phyloP scores from a whole-genome alignment of 1,284 basidiomycete species.

The Vanrija sp. region DNA sequence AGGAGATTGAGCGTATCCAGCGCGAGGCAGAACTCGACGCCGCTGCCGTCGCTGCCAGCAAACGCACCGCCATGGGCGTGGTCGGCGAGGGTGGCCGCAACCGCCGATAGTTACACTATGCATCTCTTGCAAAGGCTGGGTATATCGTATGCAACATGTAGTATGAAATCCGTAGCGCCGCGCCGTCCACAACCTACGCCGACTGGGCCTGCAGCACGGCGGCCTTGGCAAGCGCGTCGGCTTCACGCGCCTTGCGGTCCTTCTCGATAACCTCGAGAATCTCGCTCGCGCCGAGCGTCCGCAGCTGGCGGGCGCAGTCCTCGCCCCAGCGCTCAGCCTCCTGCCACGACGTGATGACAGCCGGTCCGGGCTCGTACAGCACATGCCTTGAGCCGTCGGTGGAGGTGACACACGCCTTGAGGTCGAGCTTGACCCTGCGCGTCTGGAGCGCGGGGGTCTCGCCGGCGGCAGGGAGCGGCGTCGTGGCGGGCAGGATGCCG shows the following conservation, averaged over 20 bases:
- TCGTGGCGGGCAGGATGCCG: constrained; percentile 36
- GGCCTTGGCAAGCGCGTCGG: constrained; percentile 49
- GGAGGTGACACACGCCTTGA: constrained; percentile 76
- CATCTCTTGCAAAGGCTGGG: too few relatives aligned
- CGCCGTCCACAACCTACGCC: too few relatives aligned
- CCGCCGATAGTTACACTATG: not conserved
- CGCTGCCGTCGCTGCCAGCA: constrained; percentile 60
- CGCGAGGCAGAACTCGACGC: constrained; percentile 82
- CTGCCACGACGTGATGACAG: constrained; percentile 54
- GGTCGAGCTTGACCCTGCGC: constrained; percentile 53
- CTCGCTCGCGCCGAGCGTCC: constrained; percentile 65
- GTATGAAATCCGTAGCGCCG: too few relatives aligned
- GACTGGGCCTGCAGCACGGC: not conserved
- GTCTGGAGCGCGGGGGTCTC: constrained; percentile 20
- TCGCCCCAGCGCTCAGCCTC: constrained; percentile 69
- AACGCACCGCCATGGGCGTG: constrained; percentile 24
- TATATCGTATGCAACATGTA: too few relatives aligned
- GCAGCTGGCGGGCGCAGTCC: constrained; percentile 61
- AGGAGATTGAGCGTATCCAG: constrained; percentile 79
- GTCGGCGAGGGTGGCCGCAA: constrained; percentile 31
- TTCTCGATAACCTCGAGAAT: constrained; percentile 74
- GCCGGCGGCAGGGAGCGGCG: constrained; percentile 3
- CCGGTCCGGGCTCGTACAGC: constrained; percentile 59
- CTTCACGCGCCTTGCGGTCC: constrained; percentile 60
- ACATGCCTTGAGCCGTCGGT: constrained; percentile 69